Conservation (phyloP, 257 asterid species). For the Primulina tabacum region DNA sequence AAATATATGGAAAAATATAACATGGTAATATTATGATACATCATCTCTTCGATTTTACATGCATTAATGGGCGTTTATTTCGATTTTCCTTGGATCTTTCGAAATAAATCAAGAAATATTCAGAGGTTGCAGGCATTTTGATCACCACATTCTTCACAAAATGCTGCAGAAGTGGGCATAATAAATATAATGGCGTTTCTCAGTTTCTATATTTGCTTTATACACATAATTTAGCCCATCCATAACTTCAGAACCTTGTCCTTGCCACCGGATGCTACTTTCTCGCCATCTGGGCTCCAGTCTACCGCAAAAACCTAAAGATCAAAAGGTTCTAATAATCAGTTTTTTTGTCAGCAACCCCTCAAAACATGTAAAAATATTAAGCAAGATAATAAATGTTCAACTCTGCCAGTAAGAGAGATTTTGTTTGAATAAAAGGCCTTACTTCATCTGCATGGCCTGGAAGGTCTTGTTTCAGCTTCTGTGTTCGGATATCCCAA, state of each 20-base stretch:
- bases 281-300: conserved; percentile 99
- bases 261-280: conserved; percentile 95
- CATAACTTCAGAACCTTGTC: conserved; percentile 83
- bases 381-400: background rate
- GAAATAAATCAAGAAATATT: background rate
- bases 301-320: conserved; percentile 91
- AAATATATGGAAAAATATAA: no score
- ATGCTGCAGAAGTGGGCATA: background rate
- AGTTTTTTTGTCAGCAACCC: background rate
- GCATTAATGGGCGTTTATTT: background rate
- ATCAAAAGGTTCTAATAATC: background rate
- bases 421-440: background rate
- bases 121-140: background rate
- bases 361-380: background rate
- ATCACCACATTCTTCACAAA: background rate
- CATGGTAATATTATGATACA: background rate
- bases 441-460: conserved; percentile 97
- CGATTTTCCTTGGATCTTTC: background rate
- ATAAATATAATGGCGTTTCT: background rate
- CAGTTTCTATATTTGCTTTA: background rate
- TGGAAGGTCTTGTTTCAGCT: conserved; percentile 93
- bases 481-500: conserved; percentile 86
- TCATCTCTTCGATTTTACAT: background rate
- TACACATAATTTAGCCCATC: conserved; percentile 60
- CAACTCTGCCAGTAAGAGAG: background rate